Conservation (phyloP, 225 moss, liverwort and hornwort genomes). For the Pseudisothecium myosuroides region DNA sequence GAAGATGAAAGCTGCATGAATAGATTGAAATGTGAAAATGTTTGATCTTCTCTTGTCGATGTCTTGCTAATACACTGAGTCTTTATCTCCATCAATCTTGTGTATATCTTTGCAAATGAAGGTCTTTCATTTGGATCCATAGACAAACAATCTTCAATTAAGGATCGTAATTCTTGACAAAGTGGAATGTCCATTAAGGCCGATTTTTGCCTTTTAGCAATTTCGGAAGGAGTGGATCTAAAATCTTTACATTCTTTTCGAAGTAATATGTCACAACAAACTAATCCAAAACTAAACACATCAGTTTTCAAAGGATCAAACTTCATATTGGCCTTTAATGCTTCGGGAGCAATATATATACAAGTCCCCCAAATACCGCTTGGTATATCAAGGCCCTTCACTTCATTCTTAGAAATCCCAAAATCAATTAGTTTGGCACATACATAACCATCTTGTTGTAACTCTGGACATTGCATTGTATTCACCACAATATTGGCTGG, state of each 20-base stretch:
- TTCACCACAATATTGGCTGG: not conserved
- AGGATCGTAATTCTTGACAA: not conserved
- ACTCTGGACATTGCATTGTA: not conserved
- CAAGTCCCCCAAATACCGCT: rapidly evolving
- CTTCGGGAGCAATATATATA: not conserved
- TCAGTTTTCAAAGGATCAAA: not conserved
- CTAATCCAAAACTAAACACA: not conserved
- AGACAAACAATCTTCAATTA: not conserved
- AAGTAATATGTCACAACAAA: not conserved
- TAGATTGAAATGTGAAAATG: not conserved
- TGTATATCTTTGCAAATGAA: not conserved
- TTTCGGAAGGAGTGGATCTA: rapidly evolving
- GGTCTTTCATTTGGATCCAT: not conserved
- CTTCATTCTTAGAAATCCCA: no score
- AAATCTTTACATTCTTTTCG: not conserved
- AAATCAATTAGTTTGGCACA: no score
- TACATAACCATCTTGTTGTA: not conserved
- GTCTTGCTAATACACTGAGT: not conserved
- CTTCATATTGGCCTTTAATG: rapidly evolving
- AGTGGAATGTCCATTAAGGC: not conserved
- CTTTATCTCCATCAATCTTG: not conserved
- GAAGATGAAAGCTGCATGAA: not conserved
- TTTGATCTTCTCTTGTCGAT: not conserved
- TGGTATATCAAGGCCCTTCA: not conserved
- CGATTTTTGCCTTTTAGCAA: not conserved